phyloP scores from a whole-genome alignment of 768 basidiomycete genomes.

The Mycena capillaripes region DNA sequence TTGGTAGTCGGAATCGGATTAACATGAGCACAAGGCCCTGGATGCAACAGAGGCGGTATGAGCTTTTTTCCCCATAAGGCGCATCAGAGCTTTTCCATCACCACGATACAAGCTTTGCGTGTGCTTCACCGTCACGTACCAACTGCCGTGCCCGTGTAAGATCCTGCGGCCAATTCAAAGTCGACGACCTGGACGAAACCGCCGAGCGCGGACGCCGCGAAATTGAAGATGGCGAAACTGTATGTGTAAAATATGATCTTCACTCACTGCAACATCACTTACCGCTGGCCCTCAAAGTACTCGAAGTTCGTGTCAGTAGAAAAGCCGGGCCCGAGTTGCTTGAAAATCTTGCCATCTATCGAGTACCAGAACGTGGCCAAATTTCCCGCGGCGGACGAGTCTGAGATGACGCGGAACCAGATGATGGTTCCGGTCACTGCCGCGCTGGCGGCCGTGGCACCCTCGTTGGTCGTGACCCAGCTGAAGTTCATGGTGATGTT shows the following conservation, averaged over 20 bases:
- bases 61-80: too few relatives aligned
- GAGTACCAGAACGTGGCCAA: slow-evolving; percentile 34
- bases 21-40: too few relatives aligned
- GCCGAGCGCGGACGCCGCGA: slow-evolving; percentile 32
- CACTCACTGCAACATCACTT: background rate
- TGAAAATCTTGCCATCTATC: slow-evolving; percentile 35
- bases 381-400: slow-evolving; percentile 24
- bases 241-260: background rate
- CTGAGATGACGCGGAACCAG: slow-evolving; percentile 33
- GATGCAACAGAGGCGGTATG: too few relatives aligned
- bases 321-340: slow-evolving; percentile 29
- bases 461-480: slow-evolving; percentile 35
- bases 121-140: too few relatives aligned
- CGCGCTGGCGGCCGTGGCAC: slow-evolving; percentile 29
- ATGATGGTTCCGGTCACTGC: slow-evolving; percentile 23
- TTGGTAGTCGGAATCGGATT: too few relatives aligned
- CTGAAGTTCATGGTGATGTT: slow-evolving; percentile 32
- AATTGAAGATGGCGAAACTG: slow-evolving; percentile 34
- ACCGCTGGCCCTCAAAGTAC: slow-evolving; percentile 37
- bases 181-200: slow-evolving; percentile 26
- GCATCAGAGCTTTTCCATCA: too few relatives aligned
- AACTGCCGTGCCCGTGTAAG: slow-evolving; percentile 9
- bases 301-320: slow-evolving; percentile 34
- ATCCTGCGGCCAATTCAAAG: slow-evolving; percentile 4
- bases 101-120: too few relatives aligned